Evolutionary conservation across 2,329 filamentous ascomycete genomes (phyloP).

Genomic region (Aspergillus chevalieri): DNA sequence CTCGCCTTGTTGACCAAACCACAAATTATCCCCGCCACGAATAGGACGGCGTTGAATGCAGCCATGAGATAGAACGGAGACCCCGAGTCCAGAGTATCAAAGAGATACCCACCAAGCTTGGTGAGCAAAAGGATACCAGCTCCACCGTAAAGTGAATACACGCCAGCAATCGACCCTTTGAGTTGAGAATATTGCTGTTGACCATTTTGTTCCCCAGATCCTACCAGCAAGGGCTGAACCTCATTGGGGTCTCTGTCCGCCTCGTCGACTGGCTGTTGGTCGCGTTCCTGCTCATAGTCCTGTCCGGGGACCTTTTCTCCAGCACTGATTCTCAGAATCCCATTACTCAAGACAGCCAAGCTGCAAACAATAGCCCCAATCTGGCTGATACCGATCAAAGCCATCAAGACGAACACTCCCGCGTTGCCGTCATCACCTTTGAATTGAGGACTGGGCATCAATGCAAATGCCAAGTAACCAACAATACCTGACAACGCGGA

Average conservation of each 20-base stretch:
- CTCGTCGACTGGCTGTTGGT: constrained; percentile 4
- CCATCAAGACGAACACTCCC: constrained; percentile 67
- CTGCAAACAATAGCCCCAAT: constrained; percentile 96
- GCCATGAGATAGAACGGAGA: constrained; percentile 96
- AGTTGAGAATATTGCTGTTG: constrained; percentile 48
- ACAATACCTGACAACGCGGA: constrained; percentile 67
- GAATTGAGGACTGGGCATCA: constrained; percentile 70
- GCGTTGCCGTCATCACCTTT: constrained; percentile 62
- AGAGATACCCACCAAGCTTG: constrained; percentile 80
- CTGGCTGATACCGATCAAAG: constrained; percentile 81
- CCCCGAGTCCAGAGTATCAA: constrained; percentile 66
- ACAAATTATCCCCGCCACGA: constrained; percentile 37
- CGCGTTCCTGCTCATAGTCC: constrained; percentile 7
- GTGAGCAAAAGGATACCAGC: constrained; percentile 85
- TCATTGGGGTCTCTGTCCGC: constrained; percentile 15
- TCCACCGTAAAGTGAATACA: constrained; percentile 87
- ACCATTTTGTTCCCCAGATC: constrained; percentile 14
- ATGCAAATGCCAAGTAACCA: constrained; percentile 71
- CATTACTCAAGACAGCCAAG: constrained; percentile 76
- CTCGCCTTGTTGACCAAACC: constrained; percentile 12
- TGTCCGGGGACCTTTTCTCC: constrained; percentile 8
- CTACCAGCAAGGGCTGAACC: constrained; percentile 24
- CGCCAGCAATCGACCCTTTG: constrained; percentile 89
- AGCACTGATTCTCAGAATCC: constrained; percentile 55
- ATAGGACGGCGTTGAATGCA: constrained; percentile 69